These are phyloP conservation scores for Chaetomidium leptoderma DNA, from an alignment of 495 filamentous ascomycete species.

Conservation along the genomic window DNA sequence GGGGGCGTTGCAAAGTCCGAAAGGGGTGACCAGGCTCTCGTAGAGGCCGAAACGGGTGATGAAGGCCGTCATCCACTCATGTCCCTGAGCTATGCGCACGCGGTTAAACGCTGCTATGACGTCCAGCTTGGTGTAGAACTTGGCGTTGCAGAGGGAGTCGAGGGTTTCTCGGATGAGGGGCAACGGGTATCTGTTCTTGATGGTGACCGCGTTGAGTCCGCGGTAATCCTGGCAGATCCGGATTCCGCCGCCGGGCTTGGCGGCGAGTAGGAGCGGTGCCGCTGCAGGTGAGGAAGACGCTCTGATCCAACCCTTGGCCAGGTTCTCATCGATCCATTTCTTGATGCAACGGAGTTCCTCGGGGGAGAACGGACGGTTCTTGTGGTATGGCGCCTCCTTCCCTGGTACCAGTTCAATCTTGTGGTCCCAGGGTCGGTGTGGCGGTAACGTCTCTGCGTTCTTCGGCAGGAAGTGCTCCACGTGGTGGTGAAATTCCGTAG, in stretches of 20 bases:
- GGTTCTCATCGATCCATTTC: no score
- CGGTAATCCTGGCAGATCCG: constrained; percentile 47
- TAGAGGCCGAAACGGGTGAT: constrained; percentile 27
- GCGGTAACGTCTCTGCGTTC: no score
- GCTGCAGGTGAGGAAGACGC: constrained; percentile 13
- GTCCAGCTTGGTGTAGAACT: constrained; percentile 46
- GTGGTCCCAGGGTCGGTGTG: no score
- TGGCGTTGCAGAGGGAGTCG: constrained; percentile 25
- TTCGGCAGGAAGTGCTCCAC: no score
- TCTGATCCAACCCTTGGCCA: constrained; percentile 13
- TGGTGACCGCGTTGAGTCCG: constrained; percentile 40
- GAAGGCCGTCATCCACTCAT: constrained; percentile 34
- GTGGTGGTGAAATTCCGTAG: no score
- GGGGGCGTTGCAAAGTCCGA: constrained; percentile 28
- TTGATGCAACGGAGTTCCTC: no score
- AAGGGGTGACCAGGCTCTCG: constrained; percentile 35
- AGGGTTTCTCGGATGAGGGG: constrained; percentile 46
- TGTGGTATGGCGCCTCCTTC: no score
- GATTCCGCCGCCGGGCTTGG: constrained; percentile 33
- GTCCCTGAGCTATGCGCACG: constrained; percentile 25
- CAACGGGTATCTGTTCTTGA: constrained; percentile 44
- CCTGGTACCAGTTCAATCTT: no score
- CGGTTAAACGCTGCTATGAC: constrained; percentile 16
- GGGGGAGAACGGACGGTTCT: no score
- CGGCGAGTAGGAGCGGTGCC: constrained; percentile 35